These are phyloP conservation scores for Dispira parvispora DNA, from an alignment of 192 early-diverging fungal species.

Conservation along the genomic window DNA sequence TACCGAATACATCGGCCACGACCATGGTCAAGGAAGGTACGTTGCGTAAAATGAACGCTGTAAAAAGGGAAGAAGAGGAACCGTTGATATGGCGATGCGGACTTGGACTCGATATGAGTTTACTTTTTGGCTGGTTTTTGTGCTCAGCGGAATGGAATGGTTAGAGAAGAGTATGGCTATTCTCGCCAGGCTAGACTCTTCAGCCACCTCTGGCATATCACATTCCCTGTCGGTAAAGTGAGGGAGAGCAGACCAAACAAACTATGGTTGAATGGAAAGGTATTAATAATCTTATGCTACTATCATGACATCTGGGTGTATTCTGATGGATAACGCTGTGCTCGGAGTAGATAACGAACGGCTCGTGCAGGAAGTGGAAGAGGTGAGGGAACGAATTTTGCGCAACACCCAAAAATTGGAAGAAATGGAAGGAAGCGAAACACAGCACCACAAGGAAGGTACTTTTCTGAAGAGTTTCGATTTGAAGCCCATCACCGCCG, in stretches of 20 bases:
- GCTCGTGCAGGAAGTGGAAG: constrained; percentile 27
- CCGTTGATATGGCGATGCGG: no score
- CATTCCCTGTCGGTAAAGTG: no score
- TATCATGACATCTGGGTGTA: neutral
- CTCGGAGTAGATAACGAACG: constrained; percentile 27
- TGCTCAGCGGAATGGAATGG: neutral
- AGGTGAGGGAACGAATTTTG: constrained; percentile 25
- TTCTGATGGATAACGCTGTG: neutral
- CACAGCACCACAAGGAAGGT: constrained; percentile 12
- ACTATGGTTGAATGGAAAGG: neutral
- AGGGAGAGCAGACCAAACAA: no score
- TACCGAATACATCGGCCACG: constrained; percentile 31
- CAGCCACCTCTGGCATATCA: no score
- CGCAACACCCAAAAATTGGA: constrained; percentile 25
- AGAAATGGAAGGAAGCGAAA: constrained; percentile 24
- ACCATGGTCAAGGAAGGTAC: constrained; percentile 35
- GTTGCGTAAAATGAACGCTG: neutral
- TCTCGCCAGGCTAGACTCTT: no score
- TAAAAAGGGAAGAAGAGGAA: neutral
- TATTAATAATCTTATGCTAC: neutral
- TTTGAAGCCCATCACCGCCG: constrained; percentile 21
- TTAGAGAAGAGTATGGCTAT: neutral
- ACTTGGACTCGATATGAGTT: neutral
- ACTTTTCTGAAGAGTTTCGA: constrained; percentile 25
- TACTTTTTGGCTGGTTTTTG: neutral